Base-by-base conservation (phyloP, 148 eudicot genomes). In the Spergularia bocconei region DNA sequence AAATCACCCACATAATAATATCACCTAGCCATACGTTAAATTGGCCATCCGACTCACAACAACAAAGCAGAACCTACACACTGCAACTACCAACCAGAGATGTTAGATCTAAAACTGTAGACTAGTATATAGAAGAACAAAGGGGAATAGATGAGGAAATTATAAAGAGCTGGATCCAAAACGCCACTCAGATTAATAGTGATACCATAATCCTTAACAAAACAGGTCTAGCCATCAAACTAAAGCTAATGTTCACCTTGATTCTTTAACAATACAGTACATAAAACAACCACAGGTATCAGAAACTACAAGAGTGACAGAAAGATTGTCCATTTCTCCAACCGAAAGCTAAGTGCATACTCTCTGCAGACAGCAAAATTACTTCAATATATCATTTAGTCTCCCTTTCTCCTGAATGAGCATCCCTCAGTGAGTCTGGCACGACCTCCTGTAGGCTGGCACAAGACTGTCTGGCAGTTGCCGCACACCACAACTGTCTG, bases 391-490 rank as follows among this genome's bases (percentile, higher is more conserved):
- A 7, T 8, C 7, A 13, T n/a, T 20, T 81, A 81, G 67, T 81
- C 84, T 41, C 74, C 78, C 80, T 81, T 81, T 72, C 74, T 81
- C 80, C 84, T 81, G 73, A 81, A 81, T 12, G 84, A 81, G 66
- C 84, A 81, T 1, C 84, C 84, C 77, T 81, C 84, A 1, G 84
- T 81, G 2, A 81, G 84, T 54, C 80, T 81, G 9, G 84, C 84
- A 67, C 84, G 84, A 13, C 84, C 84, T 41, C 84, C 84, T 7
- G 84, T 81, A 7, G 84, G 84, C 66, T 81, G 84, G 80, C 84
- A 81, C 71, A 81, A 68, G 3, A 81, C 84, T 39, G 84, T 81
- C 63, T 81, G 84, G 70, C 84, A 81, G 41, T 81, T 81, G 0
- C 84, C 84, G n/a, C 84, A 81, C 10, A 81, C 84, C 23, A 81